phyloP scores from a whole-genome alignment of 495 filamentous ascomycete species.

The Recurvomyces mirabilis region DNA sequence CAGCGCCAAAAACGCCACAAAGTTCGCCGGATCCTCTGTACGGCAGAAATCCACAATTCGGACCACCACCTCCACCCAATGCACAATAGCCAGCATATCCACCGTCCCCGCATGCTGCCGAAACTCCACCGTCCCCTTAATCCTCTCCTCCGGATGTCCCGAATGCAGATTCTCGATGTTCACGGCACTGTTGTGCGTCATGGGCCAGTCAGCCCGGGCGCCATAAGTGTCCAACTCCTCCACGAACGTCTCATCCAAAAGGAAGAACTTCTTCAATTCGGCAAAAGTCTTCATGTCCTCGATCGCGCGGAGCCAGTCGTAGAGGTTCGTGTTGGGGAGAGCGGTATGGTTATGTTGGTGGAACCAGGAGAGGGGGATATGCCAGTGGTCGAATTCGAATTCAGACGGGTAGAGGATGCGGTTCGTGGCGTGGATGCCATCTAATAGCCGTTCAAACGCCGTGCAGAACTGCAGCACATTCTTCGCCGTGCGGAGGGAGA shows the following conservation, averaged over 20 bases:
- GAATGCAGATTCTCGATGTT: slow-evolving; percentile 3
- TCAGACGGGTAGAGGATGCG: slow-evolving; percentile 1
- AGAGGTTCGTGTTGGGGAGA: neutral
- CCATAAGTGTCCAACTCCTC: no score
- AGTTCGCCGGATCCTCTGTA: no score
- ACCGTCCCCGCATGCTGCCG: slow-evolving; percentile 33
- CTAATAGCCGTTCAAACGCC: slow-evolving; percentile 20
- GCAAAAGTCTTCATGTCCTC: neutral
- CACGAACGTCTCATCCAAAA: no score
- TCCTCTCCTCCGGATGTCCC: neutral
- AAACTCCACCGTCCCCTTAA: slow-evolving; percentile 31
- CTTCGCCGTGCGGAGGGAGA: slow-evolving; percentile 22
- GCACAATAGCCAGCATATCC: slow-evolving; percentile 22
- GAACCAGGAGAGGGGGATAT: neutral
- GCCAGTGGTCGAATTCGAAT: neutral
- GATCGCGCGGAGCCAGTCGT: neutral
- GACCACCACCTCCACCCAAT: slow-evolving; percentile 21
- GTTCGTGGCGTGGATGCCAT: neutral
- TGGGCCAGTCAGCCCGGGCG: no score
- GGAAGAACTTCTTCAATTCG: neutral
- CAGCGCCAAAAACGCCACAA: no score
- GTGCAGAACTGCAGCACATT: slow-evolving; percentile 31
- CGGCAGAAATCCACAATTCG: neutral
- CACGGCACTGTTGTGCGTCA: neutral
- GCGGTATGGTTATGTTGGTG: neutral